Percentiles rank a stretch among this genome's conserved stretches.
Conservation (phyloP, 495 filamentous ascomycete genomes). For the Penicillium argentinense region DNA sequence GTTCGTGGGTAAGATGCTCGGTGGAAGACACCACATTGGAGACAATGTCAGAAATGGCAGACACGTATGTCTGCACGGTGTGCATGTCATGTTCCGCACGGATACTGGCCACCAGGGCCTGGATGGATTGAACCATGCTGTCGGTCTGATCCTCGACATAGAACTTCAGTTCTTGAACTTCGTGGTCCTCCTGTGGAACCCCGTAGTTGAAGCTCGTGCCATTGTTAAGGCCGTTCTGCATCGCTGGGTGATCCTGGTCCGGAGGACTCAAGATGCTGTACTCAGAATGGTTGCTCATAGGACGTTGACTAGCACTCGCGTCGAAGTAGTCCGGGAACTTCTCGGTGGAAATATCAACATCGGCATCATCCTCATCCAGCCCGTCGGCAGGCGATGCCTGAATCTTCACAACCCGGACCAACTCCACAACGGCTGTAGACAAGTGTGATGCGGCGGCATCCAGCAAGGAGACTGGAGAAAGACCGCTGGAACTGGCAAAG, state of each 20-base stretch:
- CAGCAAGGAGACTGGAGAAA: conserved; percentile 92
- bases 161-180: conserved; percentile 74
- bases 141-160: conserved; percentile 87
- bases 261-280: conserved; percentile 57
- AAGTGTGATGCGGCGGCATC: conserved; percentile 96
- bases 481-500: conserved; percentile 72
- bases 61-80: conserved; percentile 68
- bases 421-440: conserved; percentile 78
- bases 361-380: conserved; percentile 72
- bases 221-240: conserved; percentile 29
- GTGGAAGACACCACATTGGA: conserved; percentile 67
- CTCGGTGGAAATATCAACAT: conserved; percentile 40
- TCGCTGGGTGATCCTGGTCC: conserved; percentile 28
- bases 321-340: conserved; percentile 52
- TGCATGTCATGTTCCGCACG: conserved; percentile 66
- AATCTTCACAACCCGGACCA: conserved; percentile 81
- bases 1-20: conserved; percentile 53
- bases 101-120: conserved; percentile 76
- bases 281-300: conserved; percentile 50
- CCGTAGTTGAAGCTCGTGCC: conserved; percentile 37
- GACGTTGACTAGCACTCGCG: conserved; percentile 43
- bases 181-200: conserved; percentile 46
- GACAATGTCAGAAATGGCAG: conserved; percentile 68
- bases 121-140: conserved; percentile 76
- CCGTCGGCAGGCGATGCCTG: conserved; percentile 70